A percentile compares a stretch with the other conserved stretches of the same genome.
Conservation (phyloP, 805 yeast species). For the Peterozyma xylosa region DNA sequence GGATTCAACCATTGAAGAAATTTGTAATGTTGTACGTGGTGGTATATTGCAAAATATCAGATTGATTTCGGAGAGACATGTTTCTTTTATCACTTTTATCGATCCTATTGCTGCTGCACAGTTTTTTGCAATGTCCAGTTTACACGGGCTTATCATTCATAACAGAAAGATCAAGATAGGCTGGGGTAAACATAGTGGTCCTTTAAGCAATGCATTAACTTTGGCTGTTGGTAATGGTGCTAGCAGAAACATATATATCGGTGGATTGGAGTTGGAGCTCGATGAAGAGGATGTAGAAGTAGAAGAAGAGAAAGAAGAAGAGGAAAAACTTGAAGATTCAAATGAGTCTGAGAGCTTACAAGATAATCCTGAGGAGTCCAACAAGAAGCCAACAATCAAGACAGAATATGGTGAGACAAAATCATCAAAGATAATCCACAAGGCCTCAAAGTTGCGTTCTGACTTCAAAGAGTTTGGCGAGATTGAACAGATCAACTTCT, state of each 20-base stretch:
- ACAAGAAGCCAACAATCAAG: not conserved
- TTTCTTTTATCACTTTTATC: slow-evolving; percentile 89
- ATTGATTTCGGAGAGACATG: slow-evolving; percentile 76
- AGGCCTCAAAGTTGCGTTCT: slow-evolving; percentile 42
- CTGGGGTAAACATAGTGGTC: slow-evolving; percentile 97
- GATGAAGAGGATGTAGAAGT: slow-evolving; percentile 16
- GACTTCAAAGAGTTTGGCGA: slow-evolving; percentile 85
- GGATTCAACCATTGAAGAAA: slow-evolving; percentile 82
- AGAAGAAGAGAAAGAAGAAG: slow-evolving; percentile 10
- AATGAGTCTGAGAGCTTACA: not conserved
- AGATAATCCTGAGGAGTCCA: not conserved
- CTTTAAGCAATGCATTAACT: slow-evolving; percentile 77
- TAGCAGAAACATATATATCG: slow-evolving; percentile 86
- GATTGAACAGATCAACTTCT: slow-evolving; percentile 88
- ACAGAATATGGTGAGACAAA: not conserved
- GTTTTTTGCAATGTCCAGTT: slow-evolving; percentile 87
- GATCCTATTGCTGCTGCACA: slow-evolving; percentile 98
- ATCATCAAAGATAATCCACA: not conserved
- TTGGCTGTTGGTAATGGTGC: slow-evolving; percentile 93
- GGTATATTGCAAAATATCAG: slow-evolving; percentile 84
- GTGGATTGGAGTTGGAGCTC: slow-evolving; percentile 31
- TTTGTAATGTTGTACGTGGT: slow-evolving; percentile 94
- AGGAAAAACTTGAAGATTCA: not conserved
- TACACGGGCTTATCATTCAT: slow-evolving; percentile 83
- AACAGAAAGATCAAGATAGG: slow-evolving; percentile 85